These are phyloP conservation scores for Rhizopus sp. DNA, from an alignment of 371 early-diverging fungal genomes.

Conservation along the genomic window DNA sequence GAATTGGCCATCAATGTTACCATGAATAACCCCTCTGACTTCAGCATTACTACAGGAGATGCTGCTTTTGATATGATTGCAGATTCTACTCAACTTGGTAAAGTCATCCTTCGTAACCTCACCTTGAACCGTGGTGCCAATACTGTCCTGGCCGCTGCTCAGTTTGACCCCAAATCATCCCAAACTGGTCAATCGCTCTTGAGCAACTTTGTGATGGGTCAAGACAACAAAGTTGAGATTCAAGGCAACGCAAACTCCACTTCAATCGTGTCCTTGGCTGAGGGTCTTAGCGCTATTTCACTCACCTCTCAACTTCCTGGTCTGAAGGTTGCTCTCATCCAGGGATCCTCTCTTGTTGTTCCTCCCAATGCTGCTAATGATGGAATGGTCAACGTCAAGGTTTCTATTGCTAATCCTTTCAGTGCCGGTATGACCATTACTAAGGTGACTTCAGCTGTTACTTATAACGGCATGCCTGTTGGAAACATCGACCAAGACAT, in stretches of 20 bases:
- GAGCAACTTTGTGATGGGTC: constrained; percentile 57
- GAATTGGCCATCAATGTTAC: constrained; percentile 54
- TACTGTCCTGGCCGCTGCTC: constrained; percentile 43
- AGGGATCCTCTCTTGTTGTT: constrained; percentile 46
- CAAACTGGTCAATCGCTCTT: constrained; percentile 51
- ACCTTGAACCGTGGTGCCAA: constrained; percentile 54
- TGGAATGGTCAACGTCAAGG: constrained; percentile 51
- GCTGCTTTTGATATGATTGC: constrained; percentile 50
- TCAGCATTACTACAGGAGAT: constrained; percentile 60
- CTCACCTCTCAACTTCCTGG: constrained; percentile 57
- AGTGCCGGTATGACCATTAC: constrained; percentile 51
- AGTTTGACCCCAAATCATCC: constrained; percentile 54
- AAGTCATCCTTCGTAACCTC: constrained; percentile 49
- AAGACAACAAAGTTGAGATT: constrained; percentile 50
- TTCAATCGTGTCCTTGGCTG: constrained; percentile 44
- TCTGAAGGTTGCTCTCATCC: constrained; percentile 47
- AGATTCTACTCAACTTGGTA: constrained; percentile 42
- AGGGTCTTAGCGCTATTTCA: constrained; percentile 44
- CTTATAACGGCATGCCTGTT: constrained; percentile 52
- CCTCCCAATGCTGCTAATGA: constrained; percentile 41
- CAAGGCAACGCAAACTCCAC: constrained; percentile 50
- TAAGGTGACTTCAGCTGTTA: constrained; percentile 48
- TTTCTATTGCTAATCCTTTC: constrained; percentile 61
- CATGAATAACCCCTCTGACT: constrained; percentile 61
- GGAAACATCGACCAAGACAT: constrained; percentile 57